Conservation (phyloP, 1,284 basidiomycete species). For the Tilletia horrida region DNA sequence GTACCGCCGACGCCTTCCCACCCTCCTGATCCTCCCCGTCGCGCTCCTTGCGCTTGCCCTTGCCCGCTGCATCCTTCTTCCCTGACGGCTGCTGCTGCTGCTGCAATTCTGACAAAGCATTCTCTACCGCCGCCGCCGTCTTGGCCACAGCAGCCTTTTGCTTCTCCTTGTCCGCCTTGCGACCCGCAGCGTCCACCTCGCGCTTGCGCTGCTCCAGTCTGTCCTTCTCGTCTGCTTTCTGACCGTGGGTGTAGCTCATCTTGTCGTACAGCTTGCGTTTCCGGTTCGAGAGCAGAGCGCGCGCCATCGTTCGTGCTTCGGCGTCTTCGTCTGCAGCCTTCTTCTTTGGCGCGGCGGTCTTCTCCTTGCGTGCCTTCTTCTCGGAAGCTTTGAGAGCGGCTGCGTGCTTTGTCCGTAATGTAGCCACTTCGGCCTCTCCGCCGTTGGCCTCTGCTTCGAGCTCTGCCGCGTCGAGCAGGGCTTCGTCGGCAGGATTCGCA, state of each 20-base stretch:
- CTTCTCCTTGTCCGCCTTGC: constrained; percentile 17
- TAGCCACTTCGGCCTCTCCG: constrained; percentile 75
- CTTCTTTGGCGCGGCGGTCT: constrained; percentile 18
- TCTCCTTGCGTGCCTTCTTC: constrained; percentile 27
- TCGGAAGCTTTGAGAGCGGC: constrained; percentile 41
- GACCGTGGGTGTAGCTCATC: constrained; percentile 83
- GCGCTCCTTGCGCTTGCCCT: constrained; percentile 12
- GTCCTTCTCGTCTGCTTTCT: constrained; percentile 67
- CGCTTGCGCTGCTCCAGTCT: constrained; percentile 35
- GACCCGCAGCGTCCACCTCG: constrained; percentile 23
- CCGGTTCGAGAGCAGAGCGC: constrained; percentile 98
- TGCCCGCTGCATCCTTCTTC: background rate
- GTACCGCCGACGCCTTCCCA: no score
- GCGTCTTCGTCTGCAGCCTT: constrained; percentile 64
- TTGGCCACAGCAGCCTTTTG: background rate
- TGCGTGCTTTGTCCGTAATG: constrained; percentile 59
- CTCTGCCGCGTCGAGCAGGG: constrained; percentile 79
- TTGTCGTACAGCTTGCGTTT: constrained; percentile 93
- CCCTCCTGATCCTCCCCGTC: background rate
- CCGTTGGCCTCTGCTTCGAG: constrained; percentile 88
- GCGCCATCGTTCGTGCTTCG: constrained; percentile 68
- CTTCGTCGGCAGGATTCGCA: constrained; percentile 62
- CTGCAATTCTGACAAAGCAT: constrained; percentile 2
- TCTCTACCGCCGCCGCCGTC: background rate
- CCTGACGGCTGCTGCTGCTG: background rate